Evolutionary conservation across 257 asterid species (phyloP).

Genomic region (Orobanche coerulescens): DNA sequence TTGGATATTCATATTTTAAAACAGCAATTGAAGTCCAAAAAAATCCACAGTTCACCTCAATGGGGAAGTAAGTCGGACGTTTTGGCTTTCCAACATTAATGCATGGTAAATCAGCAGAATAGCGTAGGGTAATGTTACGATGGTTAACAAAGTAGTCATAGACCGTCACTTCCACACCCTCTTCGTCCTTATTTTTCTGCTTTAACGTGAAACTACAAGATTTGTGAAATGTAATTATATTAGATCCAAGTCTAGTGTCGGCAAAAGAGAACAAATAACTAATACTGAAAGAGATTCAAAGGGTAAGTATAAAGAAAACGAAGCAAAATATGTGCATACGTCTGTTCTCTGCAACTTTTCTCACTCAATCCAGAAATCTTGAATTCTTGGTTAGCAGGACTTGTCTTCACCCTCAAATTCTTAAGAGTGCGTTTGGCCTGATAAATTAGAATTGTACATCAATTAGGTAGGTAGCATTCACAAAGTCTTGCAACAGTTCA

Average conservation of each 20-base stretch:
- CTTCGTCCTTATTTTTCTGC: conserved; percentile 42
- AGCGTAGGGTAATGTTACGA: conserved; percentile 52
- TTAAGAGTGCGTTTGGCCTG: conserved; percentile 74
- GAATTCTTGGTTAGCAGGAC: conserved; percentile 68
- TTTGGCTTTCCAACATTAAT: conserved; percentile 88
- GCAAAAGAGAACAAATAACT: no score
- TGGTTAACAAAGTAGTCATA: conserved; percentile 76
- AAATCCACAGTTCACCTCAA: conserved; percentile 47
- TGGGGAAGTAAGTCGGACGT: conserved; percentile 74
- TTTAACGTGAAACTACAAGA: conserved; percentile 54
- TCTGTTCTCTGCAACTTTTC: conserved; percentile 51
- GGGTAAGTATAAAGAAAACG: neutral
- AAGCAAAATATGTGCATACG: conserved; percentile 28
- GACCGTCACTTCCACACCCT: conserved; percentile 76
- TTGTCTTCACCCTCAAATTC: conserved; percentile 66
- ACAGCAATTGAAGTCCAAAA: neutral
- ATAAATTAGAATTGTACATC: conserved; percentile 12
- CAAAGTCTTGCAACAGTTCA: neutral
- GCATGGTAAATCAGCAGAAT: conserved; percentile 82
- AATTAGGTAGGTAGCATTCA: neutral
- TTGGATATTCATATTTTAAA: neutral
- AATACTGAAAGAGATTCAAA: neutral
- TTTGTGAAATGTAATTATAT: conserved; percentile 9
- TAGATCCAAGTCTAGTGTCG: neutral
- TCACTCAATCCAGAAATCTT: conserved; percentile 83